A percentile compares a stretch with the other conserved stretches of the same genome.
These are phyloP conservation scores for Antitrichia curtipendula DNA, from an alignment of 225 moss, liverwort and hornwort genomes.

Conservation along the genomic window DNA sequence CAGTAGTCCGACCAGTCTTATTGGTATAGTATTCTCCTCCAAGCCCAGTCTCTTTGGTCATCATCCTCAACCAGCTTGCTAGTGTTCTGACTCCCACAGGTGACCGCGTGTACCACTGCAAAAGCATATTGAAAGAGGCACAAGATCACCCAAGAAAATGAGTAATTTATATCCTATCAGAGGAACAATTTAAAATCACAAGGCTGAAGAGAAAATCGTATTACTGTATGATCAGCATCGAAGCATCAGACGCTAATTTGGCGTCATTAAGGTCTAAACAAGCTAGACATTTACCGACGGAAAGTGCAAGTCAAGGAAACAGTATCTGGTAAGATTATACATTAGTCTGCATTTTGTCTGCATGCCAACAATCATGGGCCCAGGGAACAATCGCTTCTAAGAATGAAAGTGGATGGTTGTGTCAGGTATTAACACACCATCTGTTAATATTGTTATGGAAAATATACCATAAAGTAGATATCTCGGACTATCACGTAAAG, in stretches of 20 bases:
- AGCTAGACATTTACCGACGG: neutral
- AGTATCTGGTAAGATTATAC: neutral
- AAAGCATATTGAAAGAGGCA: neutral
- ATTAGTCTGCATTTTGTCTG: neutral
- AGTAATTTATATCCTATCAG: neutral
- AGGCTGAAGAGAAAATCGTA: neutral
- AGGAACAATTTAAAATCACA: neutral
- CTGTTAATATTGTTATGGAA: neutral
- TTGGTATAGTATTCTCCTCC: conserved; percentile 61
- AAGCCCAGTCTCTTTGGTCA: conserved; percentile 58
- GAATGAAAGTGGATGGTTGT: neutral
- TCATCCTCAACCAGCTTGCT: conserved; percentile 61
- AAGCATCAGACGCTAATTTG: neutral
- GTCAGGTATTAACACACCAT: neutral
- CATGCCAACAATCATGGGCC: neutral
- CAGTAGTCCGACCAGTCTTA: conserved; percentile 55
- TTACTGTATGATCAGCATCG: neutral
- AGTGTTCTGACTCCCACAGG: conserved; percentile 57
- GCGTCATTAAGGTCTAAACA: neutral
- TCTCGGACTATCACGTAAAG: neutral
- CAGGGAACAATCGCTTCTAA: neutral
- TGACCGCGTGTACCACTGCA: conserved; percentile 54
- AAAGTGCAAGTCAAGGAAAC: neutral
- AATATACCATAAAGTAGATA: neutral
- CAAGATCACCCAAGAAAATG: neutral